Evolutionary conservation across 139 green algal genomes (phyloP).

Genomic region (Mychonastes homosphaera): DNA sequence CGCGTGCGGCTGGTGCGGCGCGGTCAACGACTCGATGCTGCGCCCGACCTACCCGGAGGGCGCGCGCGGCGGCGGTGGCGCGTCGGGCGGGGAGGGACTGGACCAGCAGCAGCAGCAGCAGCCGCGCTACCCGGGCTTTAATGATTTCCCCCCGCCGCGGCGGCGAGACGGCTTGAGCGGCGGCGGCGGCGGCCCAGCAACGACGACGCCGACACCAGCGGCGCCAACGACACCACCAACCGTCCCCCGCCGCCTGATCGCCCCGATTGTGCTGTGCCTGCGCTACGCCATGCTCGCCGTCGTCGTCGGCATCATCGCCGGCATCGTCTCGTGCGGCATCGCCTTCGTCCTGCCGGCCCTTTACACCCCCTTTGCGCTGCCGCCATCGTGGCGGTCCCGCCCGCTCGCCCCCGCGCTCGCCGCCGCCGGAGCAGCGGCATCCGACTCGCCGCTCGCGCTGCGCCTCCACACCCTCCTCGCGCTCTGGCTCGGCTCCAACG

Average conservation of each 20-base stretch:
- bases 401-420: no score
- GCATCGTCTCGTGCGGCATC: conserved; percentile 3
- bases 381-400: no score
- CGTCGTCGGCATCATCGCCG: not conserved
- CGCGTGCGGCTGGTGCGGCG: conserved; percentile 16
- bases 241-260: no score
- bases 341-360: conserved; percentile 11
- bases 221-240: no score
- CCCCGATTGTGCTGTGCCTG: no score
- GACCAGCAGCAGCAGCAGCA: conserved; percentile 2
- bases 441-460: conserved; percentile 2
- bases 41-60: not conserved
- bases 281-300: no score
- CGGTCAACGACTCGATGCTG: conserved; percentile 4
- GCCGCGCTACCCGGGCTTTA: not conserved
- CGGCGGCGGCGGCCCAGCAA: not conserved
- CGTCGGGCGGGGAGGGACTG: not conserved
- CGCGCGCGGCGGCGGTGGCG: not conserved
- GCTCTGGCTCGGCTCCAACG: conserved; percentile 2
- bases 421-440: not conserved
- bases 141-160: not conserved
- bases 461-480: conserved; percentile 13
- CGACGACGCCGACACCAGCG: no score
- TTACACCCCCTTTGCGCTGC: not conserved
- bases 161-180: not conserved